Conservation (phyloP, 306 rosid genomes). For the Quercus suber region DNA sequence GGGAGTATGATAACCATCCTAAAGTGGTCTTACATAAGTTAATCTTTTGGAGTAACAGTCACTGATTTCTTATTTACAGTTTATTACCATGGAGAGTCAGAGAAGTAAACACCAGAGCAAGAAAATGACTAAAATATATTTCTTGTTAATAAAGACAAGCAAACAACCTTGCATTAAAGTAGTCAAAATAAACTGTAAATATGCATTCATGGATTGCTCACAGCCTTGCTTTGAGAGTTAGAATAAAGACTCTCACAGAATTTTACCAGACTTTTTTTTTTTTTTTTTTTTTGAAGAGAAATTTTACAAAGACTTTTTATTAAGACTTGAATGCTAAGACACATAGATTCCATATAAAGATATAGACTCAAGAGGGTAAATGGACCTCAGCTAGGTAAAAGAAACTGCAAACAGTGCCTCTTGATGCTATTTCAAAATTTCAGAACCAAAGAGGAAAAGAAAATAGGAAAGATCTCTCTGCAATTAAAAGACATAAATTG, state of each 20-base stretch:
- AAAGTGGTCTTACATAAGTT: neutral
- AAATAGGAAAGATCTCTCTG: slow-evolving; percentile 2
- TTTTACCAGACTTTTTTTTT: neutral
- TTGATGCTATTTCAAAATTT: neutral
- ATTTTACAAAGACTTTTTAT: slow-evolving; percentile 6
- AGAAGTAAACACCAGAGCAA: neutral
- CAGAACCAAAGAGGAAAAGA: neutral
- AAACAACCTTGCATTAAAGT: slow-evolving; percentile 5
- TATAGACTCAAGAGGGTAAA: neutral
- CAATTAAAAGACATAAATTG: slow-evolving; percentile 17
- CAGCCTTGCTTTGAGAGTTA: neutral
- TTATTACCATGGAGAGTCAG: neutral
- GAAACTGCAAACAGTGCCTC: neutral
- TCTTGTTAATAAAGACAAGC: slow-evolving; percentile 3
- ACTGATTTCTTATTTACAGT: neutral
- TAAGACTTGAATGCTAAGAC: neutral
- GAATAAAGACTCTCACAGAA: neutral
- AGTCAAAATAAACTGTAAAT: neutral
- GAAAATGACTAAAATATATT: neutral
- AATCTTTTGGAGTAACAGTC: neutral
- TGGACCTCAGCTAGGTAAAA: neutral
- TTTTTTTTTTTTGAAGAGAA: too few species aligned
- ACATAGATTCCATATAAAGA: neutral
- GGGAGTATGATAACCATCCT: neutral
- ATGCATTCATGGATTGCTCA: neutral